phyloP scores from a whole-genome alignment of 768 basidiomycete genomes.

The Lactarius deliciosus region DNA sequence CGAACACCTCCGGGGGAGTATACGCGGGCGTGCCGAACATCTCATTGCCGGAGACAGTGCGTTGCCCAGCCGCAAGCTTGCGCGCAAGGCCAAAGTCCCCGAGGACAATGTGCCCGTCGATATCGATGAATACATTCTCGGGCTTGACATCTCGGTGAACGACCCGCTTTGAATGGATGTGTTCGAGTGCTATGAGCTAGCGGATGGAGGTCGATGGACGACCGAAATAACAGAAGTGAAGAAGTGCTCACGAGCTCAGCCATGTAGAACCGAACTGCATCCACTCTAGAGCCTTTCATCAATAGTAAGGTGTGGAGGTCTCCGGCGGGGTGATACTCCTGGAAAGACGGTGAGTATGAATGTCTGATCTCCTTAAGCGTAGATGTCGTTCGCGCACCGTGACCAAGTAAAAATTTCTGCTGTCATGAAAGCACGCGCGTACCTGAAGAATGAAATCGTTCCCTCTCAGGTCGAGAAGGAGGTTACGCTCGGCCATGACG shows the following conservation, averaged over 20 bases:
- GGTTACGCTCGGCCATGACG: conserved; percentile 20
- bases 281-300: conserved; percentile 13
- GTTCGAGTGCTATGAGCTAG: conserved; percentile 25
- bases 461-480: conserved; percentile 23
- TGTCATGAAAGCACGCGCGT: conserved; percentile 26
- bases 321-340: conserved; percentile 27
- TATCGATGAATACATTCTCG: conserved; percentile 25
- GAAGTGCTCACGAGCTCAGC: conserved; percentile 21
- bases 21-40: conserved; percentile 26
- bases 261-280: conserved; percentile 26
- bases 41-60: conserved; percentile 14
- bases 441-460: conserved; percentile 25
- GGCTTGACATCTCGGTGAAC: conserved; percentile 26
- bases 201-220: background rate
- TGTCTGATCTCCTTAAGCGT: no score
- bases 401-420: conserved; percentile 19
- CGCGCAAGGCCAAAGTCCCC: conserved; percentile 24
- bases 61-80: conserved; percentile 13
- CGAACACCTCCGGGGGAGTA: conserved; percentile 24
- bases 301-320: conserved; percentile 21
- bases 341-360: background rate
- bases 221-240: background rate
- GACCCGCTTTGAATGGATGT: conserved; percentile 18
- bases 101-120: conserved; percentile 24
- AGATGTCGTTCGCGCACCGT: conserved; percentile 9